Evolutionary conservation across 225 moss, liverwort and hornwort species (phyloP).

Genomic region (Straminergon stramineum): DNA sequence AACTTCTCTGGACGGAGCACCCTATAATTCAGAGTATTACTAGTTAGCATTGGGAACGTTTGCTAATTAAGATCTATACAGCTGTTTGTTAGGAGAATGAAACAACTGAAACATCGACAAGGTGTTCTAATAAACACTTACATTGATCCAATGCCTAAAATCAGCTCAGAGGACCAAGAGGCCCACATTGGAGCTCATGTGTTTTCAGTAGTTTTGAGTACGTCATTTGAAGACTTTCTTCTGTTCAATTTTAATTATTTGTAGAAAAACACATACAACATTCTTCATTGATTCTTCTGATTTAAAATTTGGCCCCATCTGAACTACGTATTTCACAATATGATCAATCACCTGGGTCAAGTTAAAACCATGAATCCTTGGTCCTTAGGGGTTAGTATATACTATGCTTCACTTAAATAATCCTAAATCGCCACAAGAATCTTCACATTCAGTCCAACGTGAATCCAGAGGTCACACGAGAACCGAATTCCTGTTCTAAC

Average conservation of each 20-base stretch:
- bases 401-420: neutral
- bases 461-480: neutral
- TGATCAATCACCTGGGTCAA: neutral
- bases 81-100: neutral
- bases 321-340: neutral
- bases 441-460: neutral
- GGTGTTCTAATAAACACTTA: neutral
- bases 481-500: neutral
- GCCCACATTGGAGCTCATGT: neutral
- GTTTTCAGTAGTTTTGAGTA: neutral
- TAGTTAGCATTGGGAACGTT: neutral
- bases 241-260: no score
- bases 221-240: neutral
- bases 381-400: neutral
- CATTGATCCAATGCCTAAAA: neutral
- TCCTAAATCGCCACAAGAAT: neutral
- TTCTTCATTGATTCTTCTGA: neutral
- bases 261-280: neutral
- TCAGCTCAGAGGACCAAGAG: neutral
- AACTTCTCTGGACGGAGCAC: neutral
- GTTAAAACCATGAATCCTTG: neutral
- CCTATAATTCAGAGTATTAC: slow-evolving; percentile 3
- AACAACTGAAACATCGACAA: neutral
- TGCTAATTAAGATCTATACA: neutral
- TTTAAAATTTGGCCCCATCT: neutral